Evolutionary conservation across 306 rosid species (phyloP).

Genomic region (Rubus parviflorus): DNA sequence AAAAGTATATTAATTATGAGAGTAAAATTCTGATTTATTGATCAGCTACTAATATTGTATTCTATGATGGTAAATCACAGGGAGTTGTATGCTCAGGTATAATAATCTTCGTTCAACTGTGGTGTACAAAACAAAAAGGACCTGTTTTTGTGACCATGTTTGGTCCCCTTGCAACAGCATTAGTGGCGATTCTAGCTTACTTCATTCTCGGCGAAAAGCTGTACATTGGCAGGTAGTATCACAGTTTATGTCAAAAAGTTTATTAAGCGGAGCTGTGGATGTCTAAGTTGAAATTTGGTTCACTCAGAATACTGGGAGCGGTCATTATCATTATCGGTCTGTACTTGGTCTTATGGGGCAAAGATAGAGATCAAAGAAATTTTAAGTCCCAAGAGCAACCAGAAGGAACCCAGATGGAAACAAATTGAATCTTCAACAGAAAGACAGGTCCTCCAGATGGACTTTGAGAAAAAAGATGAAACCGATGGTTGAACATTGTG

Average conservation of each 20-base stretch:
- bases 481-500: background rate
- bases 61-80: constrained; percentile 12
- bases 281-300: constrained; percentile 12
- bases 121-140: constrained; percentile 36
- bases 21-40: background rate
- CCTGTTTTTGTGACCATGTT: constrained; percentile 45
- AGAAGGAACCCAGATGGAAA: constrained; percentile 21
- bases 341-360: constrained; percentile 49
- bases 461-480: background rate
- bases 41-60: constrained; percentile 2
- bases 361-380: constrained; percentile 33
- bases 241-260: background rate
- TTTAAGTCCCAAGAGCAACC: constrained; percentile 19
- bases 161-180: constrained; percentile 33
- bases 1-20: background rate
- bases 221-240: constrained; percentile 39
- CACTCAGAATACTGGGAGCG: constrained; percentile 47
- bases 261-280: background rate
- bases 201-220: constrained; percentile 40
- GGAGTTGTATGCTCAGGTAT: constrained; percentile 33
- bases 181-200: constrained; percentile 38
- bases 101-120: constrained; percentile 34
- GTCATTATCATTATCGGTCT: constrained; percentile 36
- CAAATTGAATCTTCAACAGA: constrained; percentile 18
- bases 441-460: constrained; percentile 13